Evolutionary conservation across 352 stramenopile species (phyloP).

Genomic region (Globisporangium echinulatum): DNA sequence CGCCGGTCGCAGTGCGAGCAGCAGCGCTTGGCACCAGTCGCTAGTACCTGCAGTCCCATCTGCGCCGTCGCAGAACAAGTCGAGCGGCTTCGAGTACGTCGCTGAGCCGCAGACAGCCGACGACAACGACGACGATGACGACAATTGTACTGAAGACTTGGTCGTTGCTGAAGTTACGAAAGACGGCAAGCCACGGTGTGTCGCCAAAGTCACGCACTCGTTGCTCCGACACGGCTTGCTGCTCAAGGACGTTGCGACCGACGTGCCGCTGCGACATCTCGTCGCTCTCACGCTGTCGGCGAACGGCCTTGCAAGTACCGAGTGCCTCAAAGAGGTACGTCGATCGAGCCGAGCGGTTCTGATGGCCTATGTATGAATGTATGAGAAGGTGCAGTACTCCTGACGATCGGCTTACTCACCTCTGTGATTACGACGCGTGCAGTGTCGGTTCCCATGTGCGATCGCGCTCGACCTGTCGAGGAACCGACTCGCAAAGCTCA

Average conservation of each 20-base stretch:
- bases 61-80: background rate
- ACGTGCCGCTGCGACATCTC: slow-evolving; percentile 51
- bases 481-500: slow-evolving; percentile 54
- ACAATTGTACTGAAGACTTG: slow-evolving; percentile 29
- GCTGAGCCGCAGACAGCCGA: slow-evolving; percentile 6
- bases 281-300: slow-evolving; percentile 53
- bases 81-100: background rate
- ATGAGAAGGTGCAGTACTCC: too few relatives aligned
- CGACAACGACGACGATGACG: slow-evolving; percentile 29
- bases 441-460: slow-evolving; percentile 58
- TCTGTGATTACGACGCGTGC: slow-evolving; percentile 1
- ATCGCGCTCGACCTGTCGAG: slow-evolving; percentile 51
- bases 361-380: too few relatives aligned
- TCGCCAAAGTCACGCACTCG: slow-evolving; percentile 45
- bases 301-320: slow-evolving; percentile 44
- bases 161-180: slow-evolving; percentile 44
- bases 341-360: too few relatives aligned
- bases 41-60: background rate
- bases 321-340: slow-evolving; percentile 51
- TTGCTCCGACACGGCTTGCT: slow-evolving; percentile 37
- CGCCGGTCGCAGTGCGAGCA: too few relatives aligned
- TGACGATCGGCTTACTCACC: too few relatives aligned
- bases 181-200: slow-evolving; percentile 40
- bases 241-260: slow-evolving; percentile 42
- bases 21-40: background rate